phyloP scores from a whole-genome alignment of 192 early-diverging fungal genomes.

The Linnemannia exigua region DNA sequence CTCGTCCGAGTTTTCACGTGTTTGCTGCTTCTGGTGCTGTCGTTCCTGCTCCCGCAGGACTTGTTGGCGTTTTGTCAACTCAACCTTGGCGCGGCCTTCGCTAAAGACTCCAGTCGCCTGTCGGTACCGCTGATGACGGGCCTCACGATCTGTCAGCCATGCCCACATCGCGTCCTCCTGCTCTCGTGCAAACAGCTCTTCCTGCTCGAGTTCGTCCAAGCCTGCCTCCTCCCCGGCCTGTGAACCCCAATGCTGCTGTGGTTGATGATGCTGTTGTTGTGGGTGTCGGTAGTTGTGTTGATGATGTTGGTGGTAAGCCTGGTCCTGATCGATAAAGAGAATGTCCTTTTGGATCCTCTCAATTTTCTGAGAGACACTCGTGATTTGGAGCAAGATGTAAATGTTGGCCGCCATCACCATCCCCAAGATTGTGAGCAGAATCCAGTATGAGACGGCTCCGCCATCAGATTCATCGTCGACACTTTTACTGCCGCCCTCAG shows the following conservation, averaged over 20 bases:
- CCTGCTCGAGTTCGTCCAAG: constrained; percentile 18
- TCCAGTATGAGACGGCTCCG: constrained; percentile 11
- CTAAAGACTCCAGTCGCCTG: neutral
- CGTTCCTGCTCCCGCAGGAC: neutral
- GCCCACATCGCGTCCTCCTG: constrained; percentile 59
- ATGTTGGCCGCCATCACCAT: constrained; percentile 45
- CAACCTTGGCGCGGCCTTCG: neutral
- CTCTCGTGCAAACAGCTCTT: constrained; percentile 28
- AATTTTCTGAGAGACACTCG: constrained; percentile 36
- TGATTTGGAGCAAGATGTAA: constrained; percentile 44
- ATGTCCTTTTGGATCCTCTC: constrained; percentile 34
- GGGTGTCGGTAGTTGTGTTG: neutral
- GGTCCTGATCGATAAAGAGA: neutral
- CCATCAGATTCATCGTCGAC: neutral
- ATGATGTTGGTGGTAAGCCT: neutral
- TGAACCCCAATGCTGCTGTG: constrained; percentile 1
- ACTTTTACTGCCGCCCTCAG: neutral
- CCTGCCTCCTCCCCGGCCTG: neutral
- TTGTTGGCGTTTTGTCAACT: neutral
- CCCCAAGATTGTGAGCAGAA: constrained; percentile 14
- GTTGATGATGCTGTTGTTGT: neutral
- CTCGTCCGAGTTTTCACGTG: neutral
- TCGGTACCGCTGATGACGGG: constrained; percentile 41
- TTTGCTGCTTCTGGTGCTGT: neutral
- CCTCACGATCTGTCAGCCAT: constrained; percentile 45